Evolutionary conservation across 2,329 filamentous ascomycete species (phyloP).

Genomic region (Sporothrix pallida): DNA sequence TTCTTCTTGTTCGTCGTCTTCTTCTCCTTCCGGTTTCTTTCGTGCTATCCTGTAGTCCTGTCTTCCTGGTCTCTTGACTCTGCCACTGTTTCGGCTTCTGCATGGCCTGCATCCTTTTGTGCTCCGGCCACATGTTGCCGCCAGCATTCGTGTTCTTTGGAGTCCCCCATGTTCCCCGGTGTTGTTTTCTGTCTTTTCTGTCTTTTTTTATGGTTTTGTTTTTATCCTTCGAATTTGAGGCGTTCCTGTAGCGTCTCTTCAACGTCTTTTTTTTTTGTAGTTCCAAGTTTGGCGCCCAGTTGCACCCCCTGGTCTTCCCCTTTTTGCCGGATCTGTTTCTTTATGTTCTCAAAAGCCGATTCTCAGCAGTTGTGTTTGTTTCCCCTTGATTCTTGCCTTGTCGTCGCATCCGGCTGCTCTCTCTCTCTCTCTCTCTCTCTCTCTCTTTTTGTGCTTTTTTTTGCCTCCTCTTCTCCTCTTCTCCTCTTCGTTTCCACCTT

Average conservation of each 20-base stretch:
- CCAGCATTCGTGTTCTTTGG: not conserved
- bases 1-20: not conserved
- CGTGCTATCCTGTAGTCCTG: too few species aligned
- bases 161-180: too few species aligned
- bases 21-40: too few species aligned
- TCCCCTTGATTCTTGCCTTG: not conserved
- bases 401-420: too few species aligned
- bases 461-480: not conserved
- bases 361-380: not conserved
- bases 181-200: too few species aligned
- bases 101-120: conserved; percentile 19
- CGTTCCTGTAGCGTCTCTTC: too few species aligned
- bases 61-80: not conserved
- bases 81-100: conserved; percentile 26
- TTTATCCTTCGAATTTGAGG: too few species aligned
- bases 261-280: too few species aligned
- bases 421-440: not conserved
- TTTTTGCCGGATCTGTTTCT: not conserved
- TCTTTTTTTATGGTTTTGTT: too few species aligned
- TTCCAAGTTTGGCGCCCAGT: not conserved
- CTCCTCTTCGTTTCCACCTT: not conserved
- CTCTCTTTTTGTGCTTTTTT: not conserved
- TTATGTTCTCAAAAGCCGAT: not conserved
- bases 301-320: not conserved
- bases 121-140: conserved; percentile 5